Evolutionary conservation across 2,329 filamentous ascomycete genomes (phyloP).

Genomic region (Neopestalotiopsis clavispora): DNA sequence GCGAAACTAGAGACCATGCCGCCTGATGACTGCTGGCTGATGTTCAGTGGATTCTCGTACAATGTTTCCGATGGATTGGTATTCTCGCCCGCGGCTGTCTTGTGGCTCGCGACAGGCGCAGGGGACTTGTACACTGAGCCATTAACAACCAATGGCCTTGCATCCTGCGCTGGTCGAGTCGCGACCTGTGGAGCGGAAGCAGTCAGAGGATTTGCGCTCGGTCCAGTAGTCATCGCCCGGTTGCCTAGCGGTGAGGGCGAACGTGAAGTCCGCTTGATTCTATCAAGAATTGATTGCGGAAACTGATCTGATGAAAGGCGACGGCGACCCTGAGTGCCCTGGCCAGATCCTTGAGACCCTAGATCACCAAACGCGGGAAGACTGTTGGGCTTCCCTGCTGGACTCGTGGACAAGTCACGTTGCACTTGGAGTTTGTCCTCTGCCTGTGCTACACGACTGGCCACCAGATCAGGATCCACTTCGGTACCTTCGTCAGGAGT

Average conservation of each 20-base stretch:
- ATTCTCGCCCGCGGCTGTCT: slow-evolving; percentile 33
- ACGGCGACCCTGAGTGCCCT: slow-evolving; percentile 40
- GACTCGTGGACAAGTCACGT: slow-evolving; percentile 33
- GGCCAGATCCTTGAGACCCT: slow-evolving; percentile 38
- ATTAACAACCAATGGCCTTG: slow-evolving; percentile 46
- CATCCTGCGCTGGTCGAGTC: slow-evolving; percentile 37
- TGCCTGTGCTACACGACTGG: slow-evolving; percentile 51
- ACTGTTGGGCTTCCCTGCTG: slow-evolving; percentile 29
- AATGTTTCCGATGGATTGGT: slow-evolving; percentile 32
- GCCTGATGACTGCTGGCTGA: slow-evolving; percentile 36
- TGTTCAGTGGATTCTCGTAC: slow-evolving; percentile 44
- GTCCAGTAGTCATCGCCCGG: slow-evolving; percentile 48
- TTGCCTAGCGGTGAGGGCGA: slow-evolving; percentile 61
- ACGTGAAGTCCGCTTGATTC: slow-evolving; percentile 57
- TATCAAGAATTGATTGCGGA: slow-evolving; percentile 58
- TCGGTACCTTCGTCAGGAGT: slow-evolving; percentile 56
- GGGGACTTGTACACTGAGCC: slow-evolving; percentile 41
- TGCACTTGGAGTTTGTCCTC: slow-evolving; percentile 50
- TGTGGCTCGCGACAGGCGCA: slow-evolving; percentile 31
- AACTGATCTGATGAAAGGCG: slow-evolving; percentile 59
- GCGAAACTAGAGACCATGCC: slow-evolving; percentile 21
- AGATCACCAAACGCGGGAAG: slow-evolving; percentile 54
- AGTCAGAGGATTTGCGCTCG: slow-evolving; percentile 44
- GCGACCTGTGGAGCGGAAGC: slow-evolving; percentile 42
- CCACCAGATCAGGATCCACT: slow-evolving; percentile 48